A percentile compares a stretch with the other conserved stretches of the same genome.
These are phyloP conservation scores for Rhytidiadelphus loreus DNA, from an alignment of 225 moss, liverwort and hornwort species.

Conservation along the genomic window DNA sequence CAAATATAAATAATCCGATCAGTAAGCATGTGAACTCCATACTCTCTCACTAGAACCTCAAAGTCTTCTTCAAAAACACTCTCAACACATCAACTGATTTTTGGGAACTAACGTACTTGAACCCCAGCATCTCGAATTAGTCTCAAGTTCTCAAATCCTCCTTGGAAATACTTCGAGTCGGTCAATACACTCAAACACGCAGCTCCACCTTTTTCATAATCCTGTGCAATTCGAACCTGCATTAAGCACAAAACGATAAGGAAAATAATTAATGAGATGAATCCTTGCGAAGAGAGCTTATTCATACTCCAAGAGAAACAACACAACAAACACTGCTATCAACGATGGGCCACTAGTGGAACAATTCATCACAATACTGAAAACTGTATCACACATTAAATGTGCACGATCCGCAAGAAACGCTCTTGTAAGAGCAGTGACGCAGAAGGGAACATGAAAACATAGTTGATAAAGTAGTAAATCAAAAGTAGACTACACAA, in stretches of 20 bases:
- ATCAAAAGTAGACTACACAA: not conserved
- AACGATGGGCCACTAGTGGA: not conserved
- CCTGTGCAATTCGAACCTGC: conserved; percentile 72
- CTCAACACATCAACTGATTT: not conserved
- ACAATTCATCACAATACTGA: not conserved
- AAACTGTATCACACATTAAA: not conserved
- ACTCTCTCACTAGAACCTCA: not conserved
- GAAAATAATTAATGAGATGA: not conserved
- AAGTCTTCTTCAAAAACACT: not conserved
- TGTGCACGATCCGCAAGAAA: not conserved
- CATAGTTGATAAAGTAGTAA: not conserved
- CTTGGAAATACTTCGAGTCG: conserved; percentile 89
- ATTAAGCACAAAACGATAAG: not conserved
- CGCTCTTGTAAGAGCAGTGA: not conserved
- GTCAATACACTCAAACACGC: conserved; percentile 92
- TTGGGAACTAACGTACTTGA: conserved; percentile 24
- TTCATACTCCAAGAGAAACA: not conserved
- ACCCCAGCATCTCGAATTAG: conserved; percentile 80
- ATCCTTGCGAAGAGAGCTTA: not conserved
- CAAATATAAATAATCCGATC: not conserved
- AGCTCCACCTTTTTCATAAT: conserved; percentile 84
- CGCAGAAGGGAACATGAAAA: not conserved
- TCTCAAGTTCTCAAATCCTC: conserved; percentile 87
- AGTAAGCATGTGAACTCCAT: not conserved
- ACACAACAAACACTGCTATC: not conserved